Percentiles rank a stretch among this genome's conserved stretches.
phyloP scores from a whole-genome alignment of 148 eudicot species.

The Simmondsia chinensis region DNA sequence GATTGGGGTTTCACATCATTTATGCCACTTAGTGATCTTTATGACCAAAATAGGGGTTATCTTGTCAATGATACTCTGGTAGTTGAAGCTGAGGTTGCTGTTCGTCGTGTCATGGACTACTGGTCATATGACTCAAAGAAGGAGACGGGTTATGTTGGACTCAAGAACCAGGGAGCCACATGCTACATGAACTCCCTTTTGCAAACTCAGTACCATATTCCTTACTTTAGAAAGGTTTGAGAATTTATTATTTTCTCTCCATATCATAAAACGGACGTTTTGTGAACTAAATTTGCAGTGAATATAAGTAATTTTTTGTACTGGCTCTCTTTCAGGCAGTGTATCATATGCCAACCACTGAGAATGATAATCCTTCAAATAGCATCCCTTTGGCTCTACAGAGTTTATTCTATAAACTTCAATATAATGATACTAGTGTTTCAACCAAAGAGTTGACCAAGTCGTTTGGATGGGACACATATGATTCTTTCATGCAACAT shows the following conservation, averaged over 20 bases:
- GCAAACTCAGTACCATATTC: constrained; percentile 86
- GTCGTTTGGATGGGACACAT: constrained; percentile 98
- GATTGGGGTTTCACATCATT: constrained; percentile 99
- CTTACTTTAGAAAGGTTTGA: constrained; percentile 86
- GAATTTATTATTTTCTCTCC: neutral
- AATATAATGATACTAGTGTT: constrained; percentile 79
- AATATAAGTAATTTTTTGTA: no score
- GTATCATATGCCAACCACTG: constrained; percentile 99
- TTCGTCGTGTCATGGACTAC: constrained; percentile 67
- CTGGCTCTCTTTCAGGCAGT: constrained; percentile 95
- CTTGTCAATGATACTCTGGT: constrained; percentile 69
- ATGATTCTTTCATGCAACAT: constrained; percentile 98
- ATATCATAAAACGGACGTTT: neutral
- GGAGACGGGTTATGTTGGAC: constrained; percentile 95
- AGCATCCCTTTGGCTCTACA: constrained; percentile 95
- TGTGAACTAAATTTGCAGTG: no score
- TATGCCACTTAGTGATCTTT: constrained; percentile 84
- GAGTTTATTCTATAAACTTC: constrained; percentile 97
- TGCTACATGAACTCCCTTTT: constrained; percentile 98
- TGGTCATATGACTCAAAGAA: constrained; percentile 93
- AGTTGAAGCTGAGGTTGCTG: constrained; percentile 95
- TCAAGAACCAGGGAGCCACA: constrained; percentile 97
- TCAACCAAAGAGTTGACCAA: constrained; percentile 95
- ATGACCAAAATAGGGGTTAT: constrained; percentile 80
- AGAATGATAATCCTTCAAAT: constrained; percentile 77